Evolutionary conservation across 768 basidiomycete genomes (phyloP), one percentile per base, ranked within the genome.

Genomic region (Clitopilus passeckerianus): DNA sequence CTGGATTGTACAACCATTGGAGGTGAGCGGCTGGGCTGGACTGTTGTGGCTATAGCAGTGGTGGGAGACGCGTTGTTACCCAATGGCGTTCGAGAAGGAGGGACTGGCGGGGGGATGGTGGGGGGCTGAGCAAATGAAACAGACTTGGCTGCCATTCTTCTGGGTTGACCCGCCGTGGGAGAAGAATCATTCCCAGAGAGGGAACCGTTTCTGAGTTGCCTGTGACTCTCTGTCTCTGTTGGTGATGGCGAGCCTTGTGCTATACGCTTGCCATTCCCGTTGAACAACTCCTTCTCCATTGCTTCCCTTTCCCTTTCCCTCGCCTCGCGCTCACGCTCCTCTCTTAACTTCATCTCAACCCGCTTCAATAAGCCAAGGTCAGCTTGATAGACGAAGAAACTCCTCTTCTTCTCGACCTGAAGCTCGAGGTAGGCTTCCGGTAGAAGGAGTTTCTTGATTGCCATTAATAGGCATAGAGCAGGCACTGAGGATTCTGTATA

Each of bases 371-470:
- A 69, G 4, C 82, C 83, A 58, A 95, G 71, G 72, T 98, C 96
- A 54, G 76, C 77, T 59, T 86, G 85, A 72, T 97, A 97, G 56
- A 98, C 92, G 65, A 96, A 98, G 76, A 98, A 98, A 62, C 87
- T 90, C 56, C 96, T 74, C 56, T 82, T 77, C 69, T 89, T 89
- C 59, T 77, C 80, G 43, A 89, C 86, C 74, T 98, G 96, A 63
- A 98, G 81, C 69, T 93, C 88, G 33, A 98, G 77, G 75, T 96
- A 98, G 6, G 95, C 96, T 69, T 95, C 93, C 8, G 95, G 92
- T 7, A 97, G 81, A 54, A 78, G 73, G 34, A 90, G 73, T 18
- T 76, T 75, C 58, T 82, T 83, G 56, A 86, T 74, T 23, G 84
- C 84, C 95, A 98, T 98, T 62, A 97, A 76, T 55, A 96, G 83